Conservation (phyloP, 805 yeast genomes). For the Saccharomyces jurei region DNA sequence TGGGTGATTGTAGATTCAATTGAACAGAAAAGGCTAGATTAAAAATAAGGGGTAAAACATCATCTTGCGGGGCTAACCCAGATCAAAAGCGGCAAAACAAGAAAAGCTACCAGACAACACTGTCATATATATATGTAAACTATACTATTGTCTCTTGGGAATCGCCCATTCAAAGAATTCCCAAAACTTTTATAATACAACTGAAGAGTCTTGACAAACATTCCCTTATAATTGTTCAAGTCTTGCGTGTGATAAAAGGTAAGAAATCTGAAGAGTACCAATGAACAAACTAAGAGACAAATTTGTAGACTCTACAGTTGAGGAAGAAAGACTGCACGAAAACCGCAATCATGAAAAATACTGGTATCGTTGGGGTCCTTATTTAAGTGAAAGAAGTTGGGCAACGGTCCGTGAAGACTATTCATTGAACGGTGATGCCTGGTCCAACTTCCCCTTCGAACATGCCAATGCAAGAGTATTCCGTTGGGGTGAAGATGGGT, state of each 20-base stretch:
- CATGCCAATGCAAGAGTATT: constrained; percentile 73
- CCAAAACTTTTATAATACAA: neutral
- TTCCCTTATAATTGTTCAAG: neutral
- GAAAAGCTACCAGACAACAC: neutral
- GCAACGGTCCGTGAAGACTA: constrained; percentile 83
- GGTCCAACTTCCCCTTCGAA: constrained; percentile 84
- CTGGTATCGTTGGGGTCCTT: constrained; percentile 91
- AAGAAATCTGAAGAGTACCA: neutral
- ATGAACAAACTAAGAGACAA: constrained; percentile 19
- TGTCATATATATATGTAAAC: neutral
- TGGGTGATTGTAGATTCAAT: neutral
- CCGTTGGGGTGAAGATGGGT: constrained; percentile 95
- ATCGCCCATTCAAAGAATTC: neutral
- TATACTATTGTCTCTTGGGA: neutral
- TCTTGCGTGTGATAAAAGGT: neutral
- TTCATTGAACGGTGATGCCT: constrained; percentile 78
- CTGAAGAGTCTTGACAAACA: neutral
- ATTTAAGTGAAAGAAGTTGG: constrained; percentile 84
- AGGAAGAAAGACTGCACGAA: constrained; percentile 33
- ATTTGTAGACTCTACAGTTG: constrained; percentile 23
- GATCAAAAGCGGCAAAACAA: neutral
- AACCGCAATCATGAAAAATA: constrained; percentile 37
- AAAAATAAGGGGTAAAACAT: neutral
- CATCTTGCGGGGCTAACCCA: neutral
- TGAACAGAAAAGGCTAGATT: neutral